Base-by-base conservation (phyloP, 768 basidiomycete genomes). In the Hemileccinum impolitum region DNA sequence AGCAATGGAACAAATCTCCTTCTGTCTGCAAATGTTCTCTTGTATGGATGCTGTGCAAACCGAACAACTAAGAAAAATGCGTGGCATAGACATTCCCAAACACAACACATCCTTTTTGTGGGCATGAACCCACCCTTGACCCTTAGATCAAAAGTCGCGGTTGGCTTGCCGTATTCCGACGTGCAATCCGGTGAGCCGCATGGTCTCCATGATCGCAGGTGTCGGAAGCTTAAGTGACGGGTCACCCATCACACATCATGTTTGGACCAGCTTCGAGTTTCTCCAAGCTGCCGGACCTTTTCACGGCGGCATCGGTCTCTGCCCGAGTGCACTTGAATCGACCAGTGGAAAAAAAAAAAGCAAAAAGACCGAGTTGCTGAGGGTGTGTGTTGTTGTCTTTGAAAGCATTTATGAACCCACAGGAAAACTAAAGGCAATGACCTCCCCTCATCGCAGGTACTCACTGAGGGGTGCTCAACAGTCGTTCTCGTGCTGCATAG, bases 301-400 rank as follows among this genome's bases (percentile, higher is more conserved):
- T 18, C 6, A 64, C 43, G 1, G 53, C 58, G 4, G 14, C 19
- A 36, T 81, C 79, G 12, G 81, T 62, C 49, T 82, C 77, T 5
- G 66, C 62, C 2, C 74, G 74, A 79, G 65, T 1, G 66, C 71
- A n/a, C 64, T 60, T 0, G 75, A 74, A 47, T 75, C 61, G 42
- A 71, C 68, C 26, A 80, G 65, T 19, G 81, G 65, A 31, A 50
- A 60, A 31, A 50, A 60, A 1, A 54, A 50, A 3, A 64, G 31
- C n/a, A 51, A 39, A 14, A 63, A 60, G 35, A 58, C 55, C 0
- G 54, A 21, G 41, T 53, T 63, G 47, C 44, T 56, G 25, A 65
- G 3, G 0, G 42, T 55, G 6, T 65, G 63, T 48, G 2, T 45
- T 15, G 9, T 65, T 53, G 5, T 51, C 47, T 48, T 44, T 36